Percentiles rank a stretch among this genome's conserved stretches.
Evolutionary conservation across 148 eudicot species (phyloP).

Genomic region (Fallopia convolvulus): DNA sequence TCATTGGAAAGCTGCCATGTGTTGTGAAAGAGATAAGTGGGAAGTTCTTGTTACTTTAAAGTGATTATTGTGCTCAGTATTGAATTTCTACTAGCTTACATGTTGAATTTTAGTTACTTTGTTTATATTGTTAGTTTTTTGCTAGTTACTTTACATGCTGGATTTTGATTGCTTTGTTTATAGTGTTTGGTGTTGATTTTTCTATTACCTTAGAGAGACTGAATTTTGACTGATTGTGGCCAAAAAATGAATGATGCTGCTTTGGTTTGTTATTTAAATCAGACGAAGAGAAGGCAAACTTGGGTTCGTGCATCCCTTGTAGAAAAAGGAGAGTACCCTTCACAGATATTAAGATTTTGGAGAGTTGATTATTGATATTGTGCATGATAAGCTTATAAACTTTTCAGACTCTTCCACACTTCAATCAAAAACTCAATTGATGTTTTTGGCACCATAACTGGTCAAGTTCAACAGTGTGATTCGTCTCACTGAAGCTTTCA

Average conservation of each 20-base stretch:
- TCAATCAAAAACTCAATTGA: background rate
- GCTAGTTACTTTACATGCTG: background rate
- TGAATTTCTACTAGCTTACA: background rate
- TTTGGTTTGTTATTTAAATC: slow-evolving; percentile 10
- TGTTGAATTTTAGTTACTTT: background rate
- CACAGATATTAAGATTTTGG: slow-evolving; percentile 21
- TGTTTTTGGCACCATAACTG: background rate
- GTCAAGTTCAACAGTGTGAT: background rate
- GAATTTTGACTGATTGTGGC: background rate
- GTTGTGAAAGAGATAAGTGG: background rate
- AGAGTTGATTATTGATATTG: background rate
- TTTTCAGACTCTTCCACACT: background rate
- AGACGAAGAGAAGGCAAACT: slow-evolving; percentile 49
- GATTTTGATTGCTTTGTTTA: background rate
- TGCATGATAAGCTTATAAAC: background rate
- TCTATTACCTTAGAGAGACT: background rate
- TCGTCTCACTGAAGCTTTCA: background rate
- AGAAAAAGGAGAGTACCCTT: slow-evolving; percentile 71
- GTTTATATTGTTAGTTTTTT: background rate
- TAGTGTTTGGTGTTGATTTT: slow-evolving; percentile 8
- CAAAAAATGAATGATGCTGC: background rate
- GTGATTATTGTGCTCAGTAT: background rate
- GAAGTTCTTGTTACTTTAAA: background rate
- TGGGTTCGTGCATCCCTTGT: slow-evolving; percentile 62
- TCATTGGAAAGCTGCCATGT: background rate